Conservation (phyloP, 257 asterid genomes). For the Schizonepeta tenuifolia region DNA sequence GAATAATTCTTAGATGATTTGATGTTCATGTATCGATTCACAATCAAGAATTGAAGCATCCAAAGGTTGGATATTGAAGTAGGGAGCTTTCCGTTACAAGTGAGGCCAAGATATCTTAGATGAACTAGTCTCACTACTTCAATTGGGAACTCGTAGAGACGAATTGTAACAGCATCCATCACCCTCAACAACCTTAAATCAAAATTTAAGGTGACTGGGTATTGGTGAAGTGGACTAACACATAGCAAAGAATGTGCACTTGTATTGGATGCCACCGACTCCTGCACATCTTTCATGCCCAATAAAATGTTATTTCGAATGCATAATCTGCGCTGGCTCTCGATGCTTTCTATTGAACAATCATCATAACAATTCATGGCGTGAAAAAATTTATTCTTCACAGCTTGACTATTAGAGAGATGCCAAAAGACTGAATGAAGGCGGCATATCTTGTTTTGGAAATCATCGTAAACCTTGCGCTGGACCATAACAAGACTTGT, state of each 20-base stretch:
- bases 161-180: neutral
- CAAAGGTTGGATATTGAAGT: neutral
- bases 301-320: neutral
- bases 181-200: neutral
- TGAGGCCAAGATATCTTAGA: neutral
- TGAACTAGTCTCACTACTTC: neutral
- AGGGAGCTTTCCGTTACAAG: neutral
- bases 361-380: neutral
- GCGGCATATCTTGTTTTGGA: too few species aligned
- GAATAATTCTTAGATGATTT: neutral
- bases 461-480: neutral
- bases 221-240: neutral
- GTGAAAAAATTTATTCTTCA: neutral
- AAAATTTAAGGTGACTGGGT: neutral
- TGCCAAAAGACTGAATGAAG: conserved; percentile 2
- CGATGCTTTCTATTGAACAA: neutral
- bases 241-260: neutral
- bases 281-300: neutral
- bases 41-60: neutral
- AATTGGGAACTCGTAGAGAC: neutral
- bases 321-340: neutral
- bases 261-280: neutral
- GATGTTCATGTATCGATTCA: neutral
- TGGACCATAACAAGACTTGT: conserved; percentile 10
- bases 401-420: neutral